Conservation (phyloP, 2,329 filamentous ascomycete genomes). For the Zymoseptoria tritici region DNA sequence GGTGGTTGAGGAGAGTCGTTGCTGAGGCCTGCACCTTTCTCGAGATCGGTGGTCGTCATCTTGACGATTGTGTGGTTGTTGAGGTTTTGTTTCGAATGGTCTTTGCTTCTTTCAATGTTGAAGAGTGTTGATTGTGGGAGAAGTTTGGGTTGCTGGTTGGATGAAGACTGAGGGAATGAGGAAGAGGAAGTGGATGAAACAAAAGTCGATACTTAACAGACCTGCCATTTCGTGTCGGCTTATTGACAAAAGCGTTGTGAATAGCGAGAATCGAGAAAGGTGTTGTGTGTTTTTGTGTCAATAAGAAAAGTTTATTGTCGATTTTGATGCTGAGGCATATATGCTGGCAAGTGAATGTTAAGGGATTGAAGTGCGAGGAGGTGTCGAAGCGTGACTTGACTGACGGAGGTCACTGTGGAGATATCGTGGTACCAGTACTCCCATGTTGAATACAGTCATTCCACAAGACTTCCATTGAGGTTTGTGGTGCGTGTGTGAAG, state of each 20-base stretch:
- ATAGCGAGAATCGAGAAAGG: background rate
- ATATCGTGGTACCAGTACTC: no score
- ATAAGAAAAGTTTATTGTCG: background rate
- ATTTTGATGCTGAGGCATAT: background rate
- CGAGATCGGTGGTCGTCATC: slow-evolving; percentile 4
- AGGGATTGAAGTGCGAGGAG: background rate
- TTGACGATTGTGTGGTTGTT: background rate
- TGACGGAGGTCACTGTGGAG: no score
- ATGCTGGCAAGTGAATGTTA: background rate
- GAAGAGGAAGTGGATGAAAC: background rate
- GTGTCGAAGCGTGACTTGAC: no score
- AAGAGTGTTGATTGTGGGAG: background rate
- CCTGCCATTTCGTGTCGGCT: background rate
- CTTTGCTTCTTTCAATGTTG: background rate
- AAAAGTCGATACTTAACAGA: background rate
- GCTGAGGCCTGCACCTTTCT: slow-evolving; percentile 6
- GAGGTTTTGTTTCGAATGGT: background rate
- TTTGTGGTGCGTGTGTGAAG: no score
- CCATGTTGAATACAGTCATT: no score
- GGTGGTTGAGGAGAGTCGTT: background rate
- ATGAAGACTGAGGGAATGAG: background rate
- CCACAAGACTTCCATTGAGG: no score
- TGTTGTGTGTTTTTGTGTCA: background rate
- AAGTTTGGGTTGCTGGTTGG: background rate
- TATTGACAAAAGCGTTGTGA: slow-evolving; percentile 4